These are phyloP conservation scores for Cercophora newfieldiana DNA, from an alignment of 495 filamentous ascomycete genomes.

Conservation along the genomic window DNA sequence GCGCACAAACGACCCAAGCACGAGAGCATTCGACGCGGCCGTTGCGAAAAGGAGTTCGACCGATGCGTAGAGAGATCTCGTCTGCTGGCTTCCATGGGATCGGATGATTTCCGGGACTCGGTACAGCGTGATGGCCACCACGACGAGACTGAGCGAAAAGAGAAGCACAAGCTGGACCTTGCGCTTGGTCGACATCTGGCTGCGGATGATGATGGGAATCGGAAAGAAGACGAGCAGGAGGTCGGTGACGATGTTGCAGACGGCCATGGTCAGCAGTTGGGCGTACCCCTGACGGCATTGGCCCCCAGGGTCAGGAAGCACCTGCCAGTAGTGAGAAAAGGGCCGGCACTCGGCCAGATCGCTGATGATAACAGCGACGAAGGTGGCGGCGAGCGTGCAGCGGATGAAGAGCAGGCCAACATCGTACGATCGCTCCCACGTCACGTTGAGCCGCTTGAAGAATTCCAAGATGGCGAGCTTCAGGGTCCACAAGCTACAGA, in stretches of 20 bases:
- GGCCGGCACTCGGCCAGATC: constrained; percentile 85
- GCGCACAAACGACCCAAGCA: constrained; percentile 79
- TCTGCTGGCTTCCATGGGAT: constrained; percentile 64
- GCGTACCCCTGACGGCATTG: constrained; percentile 80
- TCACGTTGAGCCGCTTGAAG: constrained; percentile 72
- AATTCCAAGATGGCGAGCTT: constrained; percentile 92
- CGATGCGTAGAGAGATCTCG: constrained; percentile 73
- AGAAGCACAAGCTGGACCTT: constrained; percentile 66
- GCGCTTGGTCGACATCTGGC: constrained; percentile 66
- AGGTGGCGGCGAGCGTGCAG: constrained; percentile 71
- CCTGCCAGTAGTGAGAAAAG: constrained; percentile 86
- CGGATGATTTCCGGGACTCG: constrained; percentile 70
- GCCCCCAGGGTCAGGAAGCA: constrained; percentile 82
- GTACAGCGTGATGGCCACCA: constrained; percentile 74
- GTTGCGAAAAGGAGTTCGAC: constrained; percentile 77
- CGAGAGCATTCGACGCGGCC: constrained; percentile 72
- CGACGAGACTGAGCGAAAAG: constrained; percentile 77
- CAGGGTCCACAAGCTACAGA: constrained; percentile 78
- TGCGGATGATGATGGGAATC: constrained; percentile 77
- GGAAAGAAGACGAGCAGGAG: constrained; percentile 84
- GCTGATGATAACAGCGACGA: constrained; percentile 75
- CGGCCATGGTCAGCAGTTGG: constrained; percentile 84
- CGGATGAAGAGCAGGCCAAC: constrained; percentile 66
- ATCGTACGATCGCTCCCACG: constrained; percentile 72
- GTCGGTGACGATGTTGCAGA: constrained; percentile 84